Evolutionary conservation across 768 basidiomycete species (phyloP), one percentile per base, ranked within the genome.

Genomic region (Daedaleopsis nitida): DNA sequence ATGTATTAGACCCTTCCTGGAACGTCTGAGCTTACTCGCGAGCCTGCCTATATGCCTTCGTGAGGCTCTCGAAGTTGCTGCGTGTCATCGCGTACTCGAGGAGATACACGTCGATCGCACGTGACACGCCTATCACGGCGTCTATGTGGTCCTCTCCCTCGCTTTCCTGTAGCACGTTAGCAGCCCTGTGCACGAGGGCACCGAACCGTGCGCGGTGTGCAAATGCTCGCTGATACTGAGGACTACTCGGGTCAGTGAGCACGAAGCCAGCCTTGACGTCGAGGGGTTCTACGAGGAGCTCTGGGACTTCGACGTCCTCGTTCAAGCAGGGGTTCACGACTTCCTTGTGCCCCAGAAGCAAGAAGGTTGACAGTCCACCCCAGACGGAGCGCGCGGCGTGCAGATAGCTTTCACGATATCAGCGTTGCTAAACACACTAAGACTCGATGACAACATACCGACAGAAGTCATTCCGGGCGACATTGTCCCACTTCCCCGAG

Each of bases 71-170:
- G 65, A 85, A 91, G 55, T 84, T 81, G 54, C 74, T 74, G 67
- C 85, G 76, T 49, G 75, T 83, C 70, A 89, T 76, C 14, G 83
- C 90, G 73, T 91, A 91, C 53, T 85, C 85, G 50, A 92, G 77
- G 67, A 94, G 76, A 68, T 84, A 91, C 2, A 86, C 83, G 65
- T 93, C 92, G 47, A 93, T 87, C 4, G 86, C 87, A 49, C 85
- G 86, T 23, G 86, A 82, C 17, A 92, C 83, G 39, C 79, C 79
- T 37, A 92, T 81, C 35, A 96, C 85, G 5, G 92, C 89, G 71
- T 98, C 96, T 47, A 92, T 89, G 63, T 92, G 90, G 70, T 94
- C 91, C 72, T 93, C 92, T 37, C 83, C 85, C 47, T 82, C 83
- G 13, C 79, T 82, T 45, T 83, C 81, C 66, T 83, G 80, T 39